These are phyloP conservation scores for Trichoderma asperelloides DNA, from an alignment of 495 filamentous ascomycete species.

Conservation along the genomic window DNA sequence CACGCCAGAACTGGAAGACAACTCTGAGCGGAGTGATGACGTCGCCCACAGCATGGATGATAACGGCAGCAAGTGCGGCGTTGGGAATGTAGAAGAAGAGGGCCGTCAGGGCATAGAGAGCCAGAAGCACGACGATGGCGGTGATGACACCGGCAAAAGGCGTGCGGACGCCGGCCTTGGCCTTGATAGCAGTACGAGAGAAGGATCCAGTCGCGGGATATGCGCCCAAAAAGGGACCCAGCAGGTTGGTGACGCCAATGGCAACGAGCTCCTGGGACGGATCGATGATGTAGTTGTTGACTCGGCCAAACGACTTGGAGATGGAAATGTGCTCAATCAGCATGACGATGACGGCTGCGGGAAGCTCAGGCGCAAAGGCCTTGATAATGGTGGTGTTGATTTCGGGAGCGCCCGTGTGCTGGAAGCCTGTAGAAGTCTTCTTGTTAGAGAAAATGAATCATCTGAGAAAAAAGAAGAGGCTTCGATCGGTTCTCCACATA, in stretches of 20 bases:
- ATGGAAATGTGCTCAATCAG: conserved; percentile 48
- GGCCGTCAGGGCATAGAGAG: conserved; percentile 42
- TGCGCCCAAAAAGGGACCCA: conserved; percentile 44
- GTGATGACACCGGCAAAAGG: conserved; percentile 45
- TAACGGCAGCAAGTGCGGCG: conserved; percentile 35
- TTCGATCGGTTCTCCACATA: conserved; percentile 16
- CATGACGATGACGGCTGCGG: conserved; percentile 37
- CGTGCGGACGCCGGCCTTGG: conserved; percentile 43
- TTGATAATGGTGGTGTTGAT: conserved; percentile 25
- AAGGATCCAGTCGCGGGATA: conserved; percentile 48
- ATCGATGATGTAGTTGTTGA: conserved; percentile 47
- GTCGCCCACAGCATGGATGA: conserved; percentile 46
- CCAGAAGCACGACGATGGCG: conserved; percentile 42
- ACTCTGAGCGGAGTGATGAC: conserved; percentile 39
- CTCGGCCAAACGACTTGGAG: conserved; percentile 44
- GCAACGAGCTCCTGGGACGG: conserved; percentile 47
- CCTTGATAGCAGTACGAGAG: conserved; percentile 40
- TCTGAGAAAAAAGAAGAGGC: no score
- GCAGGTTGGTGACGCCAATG: conserved; percentile 42
- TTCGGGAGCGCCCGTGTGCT: conserved; percentile 28
- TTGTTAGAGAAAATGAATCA: neutral
- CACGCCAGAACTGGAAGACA: conserved; percentile 43
- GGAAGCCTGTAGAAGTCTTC: conserved; percentile 29
- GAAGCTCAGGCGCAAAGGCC: conserved; percentile 27
- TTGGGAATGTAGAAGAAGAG: conserved; percentile 45